Evolutionary conservation across 306 rosid genomes (phyloP).

Genomic region (Dryas octopetala): DNA sequence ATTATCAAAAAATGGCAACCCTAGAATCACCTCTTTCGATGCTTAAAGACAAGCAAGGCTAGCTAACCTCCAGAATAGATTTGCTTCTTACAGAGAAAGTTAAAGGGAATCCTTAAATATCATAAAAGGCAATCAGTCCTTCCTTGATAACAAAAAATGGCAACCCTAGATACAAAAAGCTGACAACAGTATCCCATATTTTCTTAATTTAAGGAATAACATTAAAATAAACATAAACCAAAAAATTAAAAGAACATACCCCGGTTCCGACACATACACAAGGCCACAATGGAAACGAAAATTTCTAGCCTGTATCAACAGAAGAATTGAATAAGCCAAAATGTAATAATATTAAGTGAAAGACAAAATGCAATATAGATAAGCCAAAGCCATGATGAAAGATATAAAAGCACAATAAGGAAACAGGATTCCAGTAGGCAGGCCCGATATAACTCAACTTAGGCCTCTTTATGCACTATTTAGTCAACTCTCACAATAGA

Average conservation of each 20-base stretch:
- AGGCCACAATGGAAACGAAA: conserved; percentile 91
- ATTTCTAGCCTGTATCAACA: conserved; percentile 77
- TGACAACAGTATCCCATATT: background rate
- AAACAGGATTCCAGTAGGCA: background rate
- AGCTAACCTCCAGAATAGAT: background rate
- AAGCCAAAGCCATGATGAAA: background rate
- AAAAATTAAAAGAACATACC: conserved; percentile 53
- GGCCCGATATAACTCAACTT: background rate
- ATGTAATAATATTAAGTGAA: background rate
- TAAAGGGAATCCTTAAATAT: conserved; percentile 13
- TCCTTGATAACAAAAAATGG: background rate
- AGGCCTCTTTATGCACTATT: background rate
- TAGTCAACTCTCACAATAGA: background rate
- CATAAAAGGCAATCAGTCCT: background rate
- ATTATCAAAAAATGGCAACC: too few relatives aligned
- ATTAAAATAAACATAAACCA: background rate
- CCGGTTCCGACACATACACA: conserved; percentile 92
- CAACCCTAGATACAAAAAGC: background rate
- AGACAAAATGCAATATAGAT: background rate
- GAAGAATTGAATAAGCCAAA: background rate
- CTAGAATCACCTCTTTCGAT: background rate
- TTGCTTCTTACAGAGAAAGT: background rate
- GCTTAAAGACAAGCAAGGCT: background rate
- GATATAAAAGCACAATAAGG: background rate
- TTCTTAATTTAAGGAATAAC: background rate